Conservation (phyloP, 768 basidiomycete genomes). For the Lactifluus pinguis region DNA sequence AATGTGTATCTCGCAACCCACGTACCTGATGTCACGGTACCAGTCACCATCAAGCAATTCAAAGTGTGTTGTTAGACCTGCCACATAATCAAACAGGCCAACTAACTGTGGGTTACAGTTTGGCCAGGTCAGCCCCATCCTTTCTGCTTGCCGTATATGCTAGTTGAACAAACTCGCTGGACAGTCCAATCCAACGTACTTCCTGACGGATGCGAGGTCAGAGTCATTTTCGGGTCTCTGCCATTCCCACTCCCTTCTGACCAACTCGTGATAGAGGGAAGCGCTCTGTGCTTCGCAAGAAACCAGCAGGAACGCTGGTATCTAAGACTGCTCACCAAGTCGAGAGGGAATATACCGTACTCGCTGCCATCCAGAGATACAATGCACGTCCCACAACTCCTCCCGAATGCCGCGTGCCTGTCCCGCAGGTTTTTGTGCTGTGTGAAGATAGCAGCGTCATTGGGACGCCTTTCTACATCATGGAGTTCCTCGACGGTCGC, state of each 20-base stretch:
- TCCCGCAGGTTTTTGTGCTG: constrained; percentile 75
- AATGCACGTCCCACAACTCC: constrained; percentile 48
- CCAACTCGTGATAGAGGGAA: constrained; percentile 27
- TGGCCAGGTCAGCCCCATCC: constrained; percentile 59
- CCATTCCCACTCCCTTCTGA: background rate
- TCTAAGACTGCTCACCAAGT: constrained; percentile 92
- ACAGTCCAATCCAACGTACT: constrained; percentile 95
- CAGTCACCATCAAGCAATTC: constrained; percentile 85
- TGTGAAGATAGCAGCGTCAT: constrained; percentile 73
- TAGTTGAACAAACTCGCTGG: background rate
- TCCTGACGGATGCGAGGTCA: constrained; percentile 70
- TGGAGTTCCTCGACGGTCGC: constrained; percentile 92
- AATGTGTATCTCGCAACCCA: constrained; percentile 54
- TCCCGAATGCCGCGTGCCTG: constrained; percentile 53
- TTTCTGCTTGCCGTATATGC: no score
- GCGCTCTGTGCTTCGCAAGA: constrained; percentile 84
- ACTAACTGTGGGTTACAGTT: constrained; percentile 40
- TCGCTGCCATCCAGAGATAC: constrained; percentile 66
- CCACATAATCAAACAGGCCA: background rate
- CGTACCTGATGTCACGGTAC: constrained; percentile 47
- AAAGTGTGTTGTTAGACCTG: constrained; percentile 43
- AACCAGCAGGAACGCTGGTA: constrained; percentile 80
- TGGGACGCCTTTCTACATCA: constrained; percentile 90
- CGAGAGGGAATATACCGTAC: constrained; percentile 83
- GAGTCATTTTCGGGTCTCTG: constrained; percentile 20